phyloP scores from a whole-genome alignment of 176 grass and related monocot species.

The Phoenix roebelenii region DNA sequence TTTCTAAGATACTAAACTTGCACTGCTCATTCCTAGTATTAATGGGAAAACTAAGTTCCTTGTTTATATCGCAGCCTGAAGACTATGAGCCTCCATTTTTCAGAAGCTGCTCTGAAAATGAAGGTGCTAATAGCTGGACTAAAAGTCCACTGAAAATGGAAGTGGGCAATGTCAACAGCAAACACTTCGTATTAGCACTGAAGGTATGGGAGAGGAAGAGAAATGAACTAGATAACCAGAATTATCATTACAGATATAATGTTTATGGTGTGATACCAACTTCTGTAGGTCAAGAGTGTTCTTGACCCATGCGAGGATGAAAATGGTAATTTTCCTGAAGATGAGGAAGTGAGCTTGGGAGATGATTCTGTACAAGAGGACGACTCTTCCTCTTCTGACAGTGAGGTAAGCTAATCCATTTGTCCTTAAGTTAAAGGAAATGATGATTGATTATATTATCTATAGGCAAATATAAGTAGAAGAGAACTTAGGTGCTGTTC shows the following conservation, averaged over 20 bases:
- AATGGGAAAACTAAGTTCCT: background rate
- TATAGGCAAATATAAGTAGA: too few species aligned
- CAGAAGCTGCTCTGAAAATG: slow-evolving; percentile 69
- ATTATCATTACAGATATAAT: background rate
- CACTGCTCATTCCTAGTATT: background rate
- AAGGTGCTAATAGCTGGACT: slow-evolving; percentile 73
- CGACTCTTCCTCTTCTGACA: slow-evolving; percentile 55
- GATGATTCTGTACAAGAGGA: slow-evolving; percentile 50
- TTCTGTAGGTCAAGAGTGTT: slow-evolving; percentile 87
- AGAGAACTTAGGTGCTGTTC: too few species aligned
- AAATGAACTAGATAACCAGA: background rate
- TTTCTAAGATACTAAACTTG: too few species aligned
- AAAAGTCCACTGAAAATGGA: slow-evolving; percentile 97
- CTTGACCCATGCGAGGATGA: slow-evolving; percentile 93
- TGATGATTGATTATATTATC: too few species aligned
- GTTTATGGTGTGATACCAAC: background rate
- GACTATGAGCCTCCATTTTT: slow-evolving; percentile 97
- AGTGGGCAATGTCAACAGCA: slow-evolving; percentile 95
- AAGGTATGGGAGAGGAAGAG: slow-evolving; percentile 43
- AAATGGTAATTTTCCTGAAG: slow-evolving; percentile 36
- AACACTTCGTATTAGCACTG: slow-evolving; percentile 79
- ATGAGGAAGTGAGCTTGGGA: slow-evolving; percentile 64
- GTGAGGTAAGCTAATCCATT: slow-evolving; percentile 41
- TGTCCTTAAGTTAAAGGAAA: too few species aligned
- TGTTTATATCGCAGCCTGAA: slow-evolving; percentile 50